Percentiles rank a stretch among this genome's conserved stretches.
These are phyloP conservation scores for Beauveria sp. DNA, from an alignment of 2,329 filamentous ascomycete genomes.

Conservation along the genomic window DNA sequence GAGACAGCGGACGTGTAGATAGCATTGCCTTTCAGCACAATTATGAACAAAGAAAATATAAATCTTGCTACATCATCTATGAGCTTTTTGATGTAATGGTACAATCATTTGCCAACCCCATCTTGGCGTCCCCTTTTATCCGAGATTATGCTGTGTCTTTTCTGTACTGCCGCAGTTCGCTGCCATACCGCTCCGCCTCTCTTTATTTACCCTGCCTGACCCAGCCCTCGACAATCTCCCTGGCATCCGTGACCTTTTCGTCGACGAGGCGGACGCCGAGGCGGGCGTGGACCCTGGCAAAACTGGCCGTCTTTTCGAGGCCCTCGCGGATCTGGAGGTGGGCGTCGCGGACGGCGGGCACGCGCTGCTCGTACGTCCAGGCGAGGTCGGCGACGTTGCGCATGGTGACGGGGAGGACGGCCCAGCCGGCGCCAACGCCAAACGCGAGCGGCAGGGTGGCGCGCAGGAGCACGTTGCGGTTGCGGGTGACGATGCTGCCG, in stretches of 20 bases:
- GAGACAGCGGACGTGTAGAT: not conserved
- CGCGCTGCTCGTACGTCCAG: slow-evolving; percentile 89
- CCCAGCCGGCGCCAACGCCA: slow-evolving; percentile 75
- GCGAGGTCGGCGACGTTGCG: slow-evolving; percentile 76
- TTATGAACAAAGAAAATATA: slow-evolving; percentile 23
- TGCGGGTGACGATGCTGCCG: slow-evolving; percentile 81
- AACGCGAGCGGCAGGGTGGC: slow-evolving; percentile 69
- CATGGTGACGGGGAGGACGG: slow-evolving; percentile 82
- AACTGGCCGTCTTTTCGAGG: slow-evolving; percentile 61
- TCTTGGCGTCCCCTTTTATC: not conserved
- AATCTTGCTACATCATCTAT: slow-evolving; percentile 25
- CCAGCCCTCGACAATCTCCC: slow-evolving; percentile 78
- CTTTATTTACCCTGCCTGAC: slow-evolving; percentile 78
- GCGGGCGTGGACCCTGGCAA: slow-evolving; percentile 66
- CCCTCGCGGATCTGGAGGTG: slow-evolving; percentile 67
- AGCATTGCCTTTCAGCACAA: not conserved
- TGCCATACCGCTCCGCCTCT: not conserved
- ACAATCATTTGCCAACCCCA: slow-evolving; percentile 23
- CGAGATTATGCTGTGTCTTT: not conserved
- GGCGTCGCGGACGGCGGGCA: slow-evolving; percentile 73
- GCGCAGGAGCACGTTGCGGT: slow-evolving; percentile 77
- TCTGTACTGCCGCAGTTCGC: slow-evolving; percentile 13
- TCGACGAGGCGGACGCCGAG: slow-evolving; percentile 67
- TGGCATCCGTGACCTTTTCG: slow-evolving; percentile 67
- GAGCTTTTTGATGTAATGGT: slow-evolving; percentile 21